Evolutionary conservation across 768 basidiomycete genomes (phyloP).

Genomic region (Mycena chlorophos): DNA sequence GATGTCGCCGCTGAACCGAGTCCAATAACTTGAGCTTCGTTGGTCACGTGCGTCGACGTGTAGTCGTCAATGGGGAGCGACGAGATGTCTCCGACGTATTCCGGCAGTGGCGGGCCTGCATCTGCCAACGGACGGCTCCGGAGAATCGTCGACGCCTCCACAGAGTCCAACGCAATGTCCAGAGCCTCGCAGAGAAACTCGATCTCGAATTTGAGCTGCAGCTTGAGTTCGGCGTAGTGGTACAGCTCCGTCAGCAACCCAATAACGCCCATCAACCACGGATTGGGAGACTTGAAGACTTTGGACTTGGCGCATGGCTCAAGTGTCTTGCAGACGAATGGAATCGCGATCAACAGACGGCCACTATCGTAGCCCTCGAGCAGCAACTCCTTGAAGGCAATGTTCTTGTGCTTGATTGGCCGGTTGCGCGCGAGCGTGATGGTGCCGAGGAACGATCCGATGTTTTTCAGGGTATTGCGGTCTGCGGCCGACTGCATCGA

Average conservation of each 20-base stretch:
- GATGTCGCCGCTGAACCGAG: constrained; percentile 61
- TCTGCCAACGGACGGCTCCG: constrained; percentile 72
- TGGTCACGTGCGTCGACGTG: constrained; percentile 49
- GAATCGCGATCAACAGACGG: constrained; percentile 89
- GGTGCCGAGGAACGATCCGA: constrained; percentile 92
- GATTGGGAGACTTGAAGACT: constrained; percentile 95
- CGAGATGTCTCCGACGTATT: constrained; percentile 80
- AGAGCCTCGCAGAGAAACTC: constrained; percentile 94
- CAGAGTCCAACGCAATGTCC: constrained; percentile 78
- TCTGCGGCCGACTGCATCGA: constrained; percentile 84
- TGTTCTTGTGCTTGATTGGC: constrained; percentile 89
- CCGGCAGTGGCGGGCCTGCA: constrained; percentile 65
- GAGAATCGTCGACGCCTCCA: constrained; percentile 83
- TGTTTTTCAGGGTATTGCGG: constrained; percentile 85
- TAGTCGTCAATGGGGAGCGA: constrained; percentile 75
- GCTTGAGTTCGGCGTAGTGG: constrained; percentile 91
- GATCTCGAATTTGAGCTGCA: constrained; percentile 98
- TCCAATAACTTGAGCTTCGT: constrained; percentile 62
- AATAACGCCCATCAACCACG: constrained; percentile 97
- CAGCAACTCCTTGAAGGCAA: constrained; percentile 97
- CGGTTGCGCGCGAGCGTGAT: constrained; percentile 91
- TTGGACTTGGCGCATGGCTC: constrained; percentile 87
- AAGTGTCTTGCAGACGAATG: constrained; percentile 96
- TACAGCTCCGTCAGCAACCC: constrained; percentile 93
- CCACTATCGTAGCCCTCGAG: constrained; percentile 93